These are phyloP conservation scores for Lasiodiplodia hormozganensis DNA, from an alignment of 2,329 filamentous ascomycete species.

Conservation along the genomic window DNA sequence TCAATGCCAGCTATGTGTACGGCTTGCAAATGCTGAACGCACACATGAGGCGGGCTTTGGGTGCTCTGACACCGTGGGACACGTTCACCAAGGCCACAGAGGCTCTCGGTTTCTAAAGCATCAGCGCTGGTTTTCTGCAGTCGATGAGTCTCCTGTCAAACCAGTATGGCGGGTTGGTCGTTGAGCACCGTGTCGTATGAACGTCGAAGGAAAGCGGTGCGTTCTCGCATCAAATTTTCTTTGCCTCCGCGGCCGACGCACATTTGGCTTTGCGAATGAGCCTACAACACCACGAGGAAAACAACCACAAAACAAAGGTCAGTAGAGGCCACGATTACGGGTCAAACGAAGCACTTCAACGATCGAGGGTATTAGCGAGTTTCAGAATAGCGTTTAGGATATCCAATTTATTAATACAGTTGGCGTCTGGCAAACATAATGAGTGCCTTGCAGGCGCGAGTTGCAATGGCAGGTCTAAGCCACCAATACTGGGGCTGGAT, in stretches of 20 bases:
- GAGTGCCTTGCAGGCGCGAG: background rate
- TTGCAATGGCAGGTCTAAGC: no score
- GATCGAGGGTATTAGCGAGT: slow-evolving; percentile 4
- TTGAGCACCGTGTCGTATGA: background rate
- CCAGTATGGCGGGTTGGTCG: background rate
- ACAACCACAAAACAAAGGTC: background rate
- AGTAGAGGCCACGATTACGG: background rate
- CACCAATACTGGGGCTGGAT: background rate
- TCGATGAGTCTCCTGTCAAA: no score
- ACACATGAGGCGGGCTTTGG: slow-evolving; percentile 87
- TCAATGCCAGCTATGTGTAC: slow-evolving; percentile 97
- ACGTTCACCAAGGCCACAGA: slow-evolving; percentile 74
- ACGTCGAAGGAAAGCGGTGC: background rate
- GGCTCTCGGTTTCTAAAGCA: slow-evolving; percentile 38
- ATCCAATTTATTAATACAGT: slow-evolving; percentile 1
- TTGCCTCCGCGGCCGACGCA: background rate
- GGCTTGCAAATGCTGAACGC: slow-evolving; percentile 87
- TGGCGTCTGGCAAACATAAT: background rate
- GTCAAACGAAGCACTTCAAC: background rate
- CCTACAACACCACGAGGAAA: background rate
- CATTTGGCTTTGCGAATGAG: background rate
- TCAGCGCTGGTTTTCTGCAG: no score
- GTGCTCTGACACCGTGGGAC: slow-evolving; percentile 85
- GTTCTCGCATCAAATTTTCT: background rate
- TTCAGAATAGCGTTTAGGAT: slow-evolving; percentile 7